These are phyloP conservation scores for Platanthera guangdongensis DNA, from an alignment of 106 monocot species.

Conservation along the genomic window DNA sequence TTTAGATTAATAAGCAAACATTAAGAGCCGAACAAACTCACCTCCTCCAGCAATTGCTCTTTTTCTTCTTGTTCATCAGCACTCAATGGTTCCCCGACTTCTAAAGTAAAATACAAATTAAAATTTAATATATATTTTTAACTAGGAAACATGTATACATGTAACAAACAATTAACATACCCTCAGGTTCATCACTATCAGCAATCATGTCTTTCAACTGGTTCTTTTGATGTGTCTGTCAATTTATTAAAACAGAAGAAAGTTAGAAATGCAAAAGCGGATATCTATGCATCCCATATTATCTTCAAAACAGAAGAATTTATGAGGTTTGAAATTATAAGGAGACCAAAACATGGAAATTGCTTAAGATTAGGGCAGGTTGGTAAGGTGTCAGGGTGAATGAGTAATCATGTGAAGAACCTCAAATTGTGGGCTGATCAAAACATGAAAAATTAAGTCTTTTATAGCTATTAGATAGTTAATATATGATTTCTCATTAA, in stretches of 20 bases:
- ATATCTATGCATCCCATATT: not conserved
- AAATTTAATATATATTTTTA: not conserved
- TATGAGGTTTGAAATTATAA: not conserved
- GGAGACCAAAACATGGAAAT: not conserved
- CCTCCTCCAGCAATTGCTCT: conserved; percentile 61
- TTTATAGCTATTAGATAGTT: not conserved
- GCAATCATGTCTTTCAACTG: conserved; percentile 27
- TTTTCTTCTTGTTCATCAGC: conserved; percentile 62
- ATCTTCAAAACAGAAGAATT: not conserved
- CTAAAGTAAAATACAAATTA: conserved; percentile 19
- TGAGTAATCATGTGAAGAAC: not conserved
- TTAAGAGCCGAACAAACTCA: not conserved
- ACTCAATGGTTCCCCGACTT: conserved; percentile 50
- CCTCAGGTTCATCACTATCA: conserved; percentile 39
- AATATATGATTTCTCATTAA: not conserved
- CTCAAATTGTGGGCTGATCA: not conserved
- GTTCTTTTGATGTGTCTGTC: conserved; percentile 26
- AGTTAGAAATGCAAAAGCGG: not conserved
- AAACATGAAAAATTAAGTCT: not conserved
- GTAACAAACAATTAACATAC: conserved; percentile 6
- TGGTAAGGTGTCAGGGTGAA: not conserved
- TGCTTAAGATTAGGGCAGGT: not conserved
- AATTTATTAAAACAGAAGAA: conserved; percentile 3
- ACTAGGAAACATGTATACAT: not conserved
- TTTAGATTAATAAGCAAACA: too few relatives aligned